Conservation (phyloP, 108 stramenopile genomes). For the Fragilariopsis cylindrus region DNA sequence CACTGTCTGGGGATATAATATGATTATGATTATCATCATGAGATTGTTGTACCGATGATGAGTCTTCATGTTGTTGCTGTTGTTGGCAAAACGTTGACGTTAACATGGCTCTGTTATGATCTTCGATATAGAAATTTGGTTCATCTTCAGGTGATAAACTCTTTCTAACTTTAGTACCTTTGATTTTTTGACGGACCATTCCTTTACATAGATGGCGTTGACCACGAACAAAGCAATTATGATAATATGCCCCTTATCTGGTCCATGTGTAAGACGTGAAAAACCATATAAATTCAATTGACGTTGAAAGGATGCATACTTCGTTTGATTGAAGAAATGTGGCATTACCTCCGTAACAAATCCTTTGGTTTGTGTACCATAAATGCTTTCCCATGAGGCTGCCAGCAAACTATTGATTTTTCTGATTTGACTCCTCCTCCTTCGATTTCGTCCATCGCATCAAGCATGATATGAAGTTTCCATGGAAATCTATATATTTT, state of each 20-base stretch:
- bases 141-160: constrained; percentile 43
- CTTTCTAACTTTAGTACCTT: constrained; percentile 66
- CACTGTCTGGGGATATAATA: neutral
- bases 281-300: constrained; percentile 69
- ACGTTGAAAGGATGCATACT: constrained; percentile 56
- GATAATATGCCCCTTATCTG: constrained; percentile 44
- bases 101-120: constrained; percentile 1
- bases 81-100: neutral
- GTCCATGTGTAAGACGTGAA: constrained; percentile 42
- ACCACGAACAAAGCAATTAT: constrained; percentile 43
- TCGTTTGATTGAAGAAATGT: constrained; percentile 82
- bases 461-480: constrained; percentile 51
- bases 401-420: constrained; percentile 68
- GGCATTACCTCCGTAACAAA: constrained; percentile 82
- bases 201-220: constrained; percentile 30
- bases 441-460: constrained; percentile 26
- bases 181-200: constrained; percentile 65
- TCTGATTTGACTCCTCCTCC: neutral
- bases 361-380: constrained; percentile 66
- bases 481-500: constrained; percentile 30
- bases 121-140: constrained; percentile 56
- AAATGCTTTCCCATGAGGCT: constrained; percentile 73
- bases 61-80: neutral
- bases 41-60: neutral
- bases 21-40: neutral